Evolutionary conservation across 768 basidiomycete species (phyloP), one percentile per base, ranked within the genome.

Genomic region (Amanita molliuscula): DNA sequence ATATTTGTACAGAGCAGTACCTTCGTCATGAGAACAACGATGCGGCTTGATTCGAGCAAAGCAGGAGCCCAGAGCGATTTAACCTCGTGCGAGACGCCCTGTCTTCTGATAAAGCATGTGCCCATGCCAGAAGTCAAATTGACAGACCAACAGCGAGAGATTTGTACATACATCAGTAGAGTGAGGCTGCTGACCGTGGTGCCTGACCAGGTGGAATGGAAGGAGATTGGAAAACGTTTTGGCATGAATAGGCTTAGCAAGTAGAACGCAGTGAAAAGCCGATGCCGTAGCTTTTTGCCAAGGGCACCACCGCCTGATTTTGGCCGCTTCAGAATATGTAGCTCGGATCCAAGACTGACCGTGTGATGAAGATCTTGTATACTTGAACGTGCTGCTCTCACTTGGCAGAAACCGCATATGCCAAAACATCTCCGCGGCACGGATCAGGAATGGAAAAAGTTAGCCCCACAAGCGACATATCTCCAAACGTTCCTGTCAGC

Each of bases 401-500:
- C 26, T 26, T 29, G 10, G 28, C 28, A n/a, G 28, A 29, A 29
- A 83, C 76, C 0, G 59, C 69, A 55, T 73, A 81, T 6, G 81
- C 80, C 6, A 82, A 67, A 48, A 81, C 73, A 28, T 78, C 78
- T 79, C 78, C 75, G 49, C 25, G 36, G 53, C 16, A 18, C 3
- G n/a, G n/a, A 20, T 42, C 26, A 49, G 42, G 5, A 3, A 25
- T 18, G 26, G 28, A 40, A 13, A n/a, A n/a, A n/a, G n/a, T 20
- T 15, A 38, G 10, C 35, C 7, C 20, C 36, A 5, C 50, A n/a
- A 20, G 6, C 23, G n/a, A 53, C 61, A 52, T 59, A 69, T 78
- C 76, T 54, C 79, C 79, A 53, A 84, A 82, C 1, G 81, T 81
- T 23, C 82, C 80, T 6, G 81, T 77, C 18, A 82, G 64, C 5